phyloP scores from a whole-genome alignment of 352 stramenopile species.

The Globisporangium nunn region DNA sequence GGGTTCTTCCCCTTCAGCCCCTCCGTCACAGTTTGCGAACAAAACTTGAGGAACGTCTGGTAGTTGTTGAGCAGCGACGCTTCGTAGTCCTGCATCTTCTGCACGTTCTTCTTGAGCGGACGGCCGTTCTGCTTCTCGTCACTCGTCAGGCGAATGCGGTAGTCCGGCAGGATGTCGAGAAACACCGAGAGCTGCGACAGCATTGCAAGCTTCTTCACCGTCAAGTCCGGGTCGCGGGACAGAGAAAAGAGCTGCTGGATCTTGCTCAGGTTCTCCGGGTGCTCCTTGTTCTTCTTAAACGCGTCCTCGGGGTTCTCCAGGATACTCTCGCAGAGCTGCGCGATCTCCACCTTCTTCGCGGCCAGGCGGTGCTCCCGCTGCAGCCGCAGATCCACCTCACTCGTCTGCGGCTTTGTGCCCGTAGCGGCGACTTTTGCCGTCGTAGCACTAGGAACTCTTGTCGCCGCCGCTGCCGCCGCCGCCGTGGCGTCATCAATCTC shows the following conservation, averaged over 20 bases:
- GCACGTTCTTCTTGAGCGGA: conserved; percentile 81
- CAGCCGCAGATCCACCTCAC: conserved; percentile 48
- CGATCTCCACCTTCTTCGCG: conserved; percentile 86
- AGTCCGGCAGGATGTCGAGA: conserved; percentile 92
- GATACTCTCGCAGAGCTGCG: conserved; percentile 85
- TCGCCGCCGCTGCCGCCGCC: no score
- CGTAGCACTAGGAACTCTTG: neutral
- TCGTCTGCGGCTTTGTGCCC: conserved; percentile 13
- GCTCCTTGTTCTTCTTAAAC: conserved; percentile 84
- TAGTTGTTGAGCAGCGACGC: conserved; percentile 70
- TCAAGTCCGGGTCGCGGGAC: conserved; percentile 62
- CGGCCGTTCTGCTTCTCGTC: conserved; percentile 81
- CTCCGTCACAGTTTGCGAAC: conserved; percentile 47
- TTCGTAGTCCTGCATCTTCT: conserved; percentile 84
- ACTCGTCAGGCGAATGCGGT: conserved; percentile 89
- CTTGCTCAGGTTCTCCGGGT: conserved; percentile 71
- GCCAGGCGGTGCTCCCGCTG: conserved; percentile 63
- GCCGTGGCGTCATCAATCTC: conserved; percentile 32
- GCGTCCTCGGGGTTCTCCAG: conserved; percentile 80
- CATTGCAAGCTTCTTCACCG: conserved; percentile 83
- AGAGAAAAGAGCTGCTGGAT: conserved; percentile 71
- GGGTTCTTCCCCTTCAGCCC: conserved; percentile 49
- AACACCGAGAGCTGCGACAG: conserved; percentile 93
- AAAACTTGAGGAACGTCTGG: conserved; percentile 80
- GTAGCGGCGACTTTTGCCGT: conserved; percentile 5